phyloP scores from a whole-genome alignment of 164 flowering plant genomes.

The Hamamelis virginiana region DNA sequence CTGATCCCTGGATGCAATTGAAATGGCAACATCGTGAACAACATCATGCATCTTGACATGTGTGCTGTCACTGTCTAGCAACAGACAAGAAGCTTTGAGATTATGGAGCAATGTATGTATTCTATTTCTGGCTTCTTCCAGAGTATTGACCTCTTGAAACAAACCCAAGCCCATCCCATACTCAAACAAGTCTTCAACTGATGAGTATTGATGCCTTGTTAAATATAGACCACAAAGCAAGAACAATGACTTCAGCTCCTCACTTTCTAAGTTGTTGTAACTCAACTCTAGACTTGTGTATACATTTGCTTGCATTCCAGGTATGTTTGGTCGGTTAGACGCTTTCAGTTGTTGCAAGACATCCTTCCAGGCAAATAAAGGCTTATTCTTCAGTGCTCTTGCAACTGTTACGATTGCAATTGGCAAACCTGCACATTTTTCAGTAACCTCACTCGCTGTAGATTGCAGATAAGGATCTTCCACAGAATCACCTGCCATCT shows the following conservation, averaged over 20 bases:
- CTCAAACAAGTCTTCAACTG: neutral
- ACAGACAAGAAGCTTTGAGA: slow-evolving; percentile 14
- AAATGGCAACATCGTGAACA: slow-evolving; percentile 15
- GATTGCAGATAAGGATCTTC: neutral
- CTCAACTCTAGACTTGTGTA: slow-evolving; percentile 7
- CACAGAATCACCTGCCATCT: neutral
- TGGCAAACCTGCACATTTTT: slow-evolving; percentile 15
- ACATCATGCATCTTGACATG: slow-evolving; percentile 15
- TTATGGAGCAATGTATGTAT: neutral
- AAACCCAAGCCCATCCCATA: slow-evolving; percentile 17
- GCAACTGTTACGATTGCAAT: slow-evolving; percentile 12
- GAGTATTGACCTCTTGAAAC: neutral
- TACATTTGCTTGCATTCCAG: neutral
- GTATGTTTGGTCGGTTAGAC: too few species aligned
- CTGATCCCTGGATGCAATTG: slow-evolving; percentile 8
- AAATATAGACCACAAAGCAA: slow-evolving; percentile 15
- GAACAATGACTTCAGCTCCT: slow-evolving; percentile 9
- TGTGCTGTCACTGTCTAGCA: neutral
- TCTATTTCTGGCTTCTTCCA: slow-evolving; percentile 14
- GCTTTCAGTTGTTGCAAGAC: slow-evolving; percentile 5
- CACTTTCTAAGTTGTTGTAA: slow-evolving; percentile 6
- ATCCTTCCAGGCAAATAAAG: slow-evolving; percentile 9
- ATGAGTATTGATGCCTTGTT: neutral
- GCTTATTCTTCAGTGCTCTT: slow-evolving; percentile 10
- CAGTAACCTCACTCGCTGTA: neutral